Conservation (phyloP, 1,139 yeast genomes). For the Petasospora rhodanensis region DNA sequence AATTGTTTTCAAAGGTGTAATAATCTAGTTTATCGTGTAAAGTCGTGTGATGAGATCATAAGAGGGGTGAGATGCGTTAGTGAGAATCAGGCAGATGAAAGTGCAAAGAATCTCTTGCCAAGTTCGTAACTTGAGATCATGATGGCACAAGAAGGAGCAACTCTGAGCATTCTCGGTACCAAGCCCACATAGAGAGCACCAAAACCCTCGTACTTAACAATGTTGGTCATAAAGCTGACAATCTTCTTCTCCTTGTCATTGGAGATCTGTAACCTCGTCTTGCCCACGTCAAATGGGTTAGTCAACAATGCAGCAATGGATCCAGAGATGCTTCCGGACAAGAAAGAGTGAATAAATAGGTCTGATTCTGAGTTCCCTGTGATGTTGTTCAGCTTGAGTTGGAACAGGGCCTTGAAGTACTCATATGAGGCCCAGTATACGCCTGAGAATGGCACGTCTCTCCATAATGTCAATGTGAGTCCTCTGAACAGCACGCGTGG, state of each 20-base stretch:
- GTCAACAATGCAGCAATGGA: conserved; percentile 80
- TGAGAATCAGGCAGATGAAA: too few species aligned
- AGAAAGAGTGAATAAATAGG: conserved; percentile 64
- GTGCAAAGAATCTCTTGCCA: conserved; percentile 61
- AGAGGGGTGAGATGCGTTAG: too few species aligned
- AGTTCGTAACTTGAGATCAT: conserved; percentile 96
- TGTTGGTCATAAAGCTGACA: conserved; percentile 59
- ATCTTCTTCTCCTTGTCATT: conserved; percentile 38
- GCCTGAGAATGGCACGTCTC: conserved; percentile 97
- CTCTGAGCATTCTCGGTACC: conserved; percentile 79
- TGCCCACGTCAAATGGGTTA: conserved; percentile 96
- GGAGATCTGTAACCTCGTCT: conserved; percentile 76
- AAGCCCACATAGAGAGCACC: conserved; percentile 80
- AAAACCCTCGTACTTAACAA: conserved; percentile 68
- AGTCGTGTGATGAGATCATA: too few species aligned
- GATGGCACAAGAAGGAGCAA: conserved; percentile 97
- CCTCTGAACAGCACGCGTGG: conserved; percentile 72
- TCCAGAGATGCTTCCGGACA: conserved; percentile 85
- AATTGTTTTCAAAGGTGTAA: too few species aligned
- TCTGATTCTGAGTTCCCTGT: conserved; percentile 29
- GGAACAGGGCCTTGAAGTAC: conserved; percentile 29
- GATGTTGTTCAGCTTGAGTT: conserved; percentile 11
- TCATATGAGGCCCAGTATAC: conserved; percentile 92
- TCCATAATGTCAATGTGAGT: conserved; percentile 80
- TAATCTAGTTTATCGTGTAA: too few species aligned